Evolutionary conservation across 768 basidiomycete genomes (phyloP).

Genomic region (Suillus ampliporus): DNA sequence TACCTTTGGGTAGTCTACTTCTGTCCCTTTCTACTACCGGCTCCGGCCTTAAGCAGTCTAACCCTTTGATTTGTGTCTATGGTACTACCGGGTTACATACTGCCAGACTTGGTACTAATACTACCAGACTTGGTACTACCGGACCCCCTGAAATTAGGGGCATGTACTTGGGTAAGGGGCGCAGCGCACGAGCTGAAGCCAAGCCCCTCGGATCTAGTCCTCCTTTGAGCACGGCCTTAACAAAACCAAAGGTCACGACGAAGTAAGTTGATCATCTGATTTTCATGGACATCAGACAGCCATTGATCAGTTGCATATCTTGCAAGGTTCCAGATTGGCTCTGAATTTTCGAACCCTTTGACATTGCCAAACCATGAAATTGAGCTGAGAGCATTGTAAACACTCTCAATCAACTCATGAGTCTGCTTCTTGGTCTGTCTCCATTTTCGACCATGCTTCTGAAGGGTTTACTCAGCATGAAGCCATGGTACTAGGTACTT

Average conservation of each 20-base stretch:
- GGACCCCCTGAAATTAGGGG: too few relatives aligned
- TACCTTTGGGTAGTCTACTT: too few relatives aligned
- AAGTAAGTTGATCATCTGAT: slow-evolving; percentile 7
- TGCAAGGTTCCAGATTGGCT: not conserved
- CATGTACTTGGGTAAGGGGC: too few relatives aligned
- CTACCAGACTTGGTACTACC: too few relatives aligned
- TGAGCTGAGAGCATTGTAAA: not conserved
- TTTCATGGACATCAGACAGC: slow-evolving; percentile 3
- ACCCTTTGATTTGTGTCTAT: too few relatives aligned
- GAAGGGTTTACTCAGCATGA: not conserved
- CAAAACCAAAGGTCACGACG: not conserved
- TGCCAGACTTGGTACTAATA: too few relatives aligned
- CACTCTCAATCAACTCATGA: not conserved
- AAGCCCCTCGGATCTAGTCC: too few relatives aligned
- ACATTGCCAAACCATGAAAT: not conserved
- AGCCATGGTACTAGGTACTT: not conserved
- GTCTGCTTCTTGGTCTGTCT: not conserved
- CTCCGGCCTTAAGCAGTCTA: too few relatives aligned
- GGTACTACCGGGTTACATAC: too few relatives aligned
- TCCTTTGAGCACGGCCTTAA: too few relatives aligned
- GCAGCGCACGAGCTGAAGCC: too few relatives aligned
- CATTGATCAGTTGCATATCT: slow-evolving; percentile 6
- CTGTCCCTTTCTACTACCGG: too few relatives aligned
- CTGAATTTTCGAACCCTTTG: not conserved
- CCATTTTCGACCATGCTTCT: not conserved